Base-by-base conservation (phyloP, 2,329 filamentous ascomycete genomes). In the Calonectria naviculata region DNA sequence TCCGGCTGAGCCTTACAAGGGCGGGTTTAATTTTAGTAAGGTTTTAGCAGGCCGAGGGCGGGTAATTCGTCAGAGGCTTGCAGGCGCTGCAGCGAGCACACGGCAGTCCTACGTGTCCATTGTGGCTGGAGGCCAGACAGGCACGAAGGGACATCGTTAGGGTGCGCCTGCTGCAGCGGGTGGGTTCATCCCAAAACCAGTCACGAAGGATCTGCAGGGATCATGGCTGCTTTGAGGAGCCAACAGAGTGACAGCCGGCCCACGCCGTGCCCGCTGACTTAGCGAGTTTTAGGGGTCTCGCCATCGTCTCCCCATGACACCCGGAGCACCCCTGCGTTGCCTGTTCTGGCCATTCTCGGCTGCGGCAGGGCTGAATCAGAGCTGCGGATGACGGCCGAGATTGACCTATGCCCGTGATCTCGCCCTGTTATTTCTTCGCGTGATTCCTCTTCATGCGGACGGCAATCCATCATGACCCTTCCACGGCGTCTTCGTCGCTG, bases 201-300 rank as follows among this genome's bases (percentile, higher is more conserved):
- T 38, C 52, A 26, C 52, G 34, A 34, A n/a, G 52, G 52, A 17
- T 19, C 5, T 36, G 19, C 52, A 58, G 52, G 52, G 52, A 58
- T 58, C 6, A 58, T 36, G 24, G 52, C 52, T 34, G 52, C 26
- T 58, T 38, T 24, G n/a, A 24, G n/a, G 21, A 12, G n/a, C 8
- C 52, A 56, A 19, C 49, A 36, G 6, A 26, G n/a, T 58, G 52
- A 58, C 52, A 58, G 34, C 31, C 52, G 19, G 31, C 19, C 31
- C 52, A 38, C 52, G 52, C 52, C 31, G 52, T 58, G 52, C 52
- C 52, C 52, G 52, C 52, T 58, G 52, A 58, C 52, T 38, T 58
- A 58, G 52, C 52, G 13, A 34, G n/a, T n/a, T 24, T 58, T 36
- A 58, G 36, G 34, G 31, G 52, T 58, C 47, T 54, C 31, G 13